These are phyloP conservation scores for Chrysoporthe puriensis DNA, from an alignment of 2,329 filamentous ascomycete species.

Conservation along the genomic window DNA sequence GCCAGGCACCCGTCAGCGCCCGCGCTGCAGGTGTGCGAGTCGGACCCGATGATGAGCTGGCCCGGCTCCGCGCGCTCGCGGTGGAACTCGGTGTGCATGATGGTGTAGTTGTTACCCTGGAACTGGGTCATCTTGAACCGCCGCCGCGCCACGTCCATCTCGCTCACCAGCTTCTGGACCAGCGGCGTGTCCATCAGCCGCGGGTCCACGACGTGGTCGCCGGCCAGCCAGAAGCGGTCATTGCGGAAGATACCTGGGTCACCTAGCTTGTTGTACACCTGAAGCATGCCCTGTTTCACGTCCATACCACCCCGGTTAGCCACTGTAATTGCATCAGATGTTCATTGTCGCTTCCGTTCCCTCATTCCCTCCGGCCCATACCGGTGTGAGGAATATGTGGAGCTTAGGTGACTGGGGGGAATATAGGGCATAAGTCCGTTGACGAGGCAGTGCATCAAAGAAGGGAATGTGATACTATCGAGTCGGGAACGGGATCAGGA, in stretches of 20 bases:
- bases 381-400: too few relatives aligned
- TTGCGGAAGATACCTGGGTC: slow-evolving; percentile 51
- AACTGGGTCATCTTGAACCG: slow-evolving; percentile 49
- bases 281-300: slow-evolving; percentile 42
- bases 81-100: slow-evolving; percentile 46
- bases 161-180: slow-evolving; percentile 41
- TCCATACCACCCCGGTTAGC: too few relatives aligned
- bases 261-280: slow-evolving; percentile 42
- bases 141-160: slow-evolving; percentile 41
- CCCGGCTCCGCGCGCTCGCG: slow-evolving; percentile 44
- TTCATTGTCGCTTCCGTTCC: too few relatives aligned
- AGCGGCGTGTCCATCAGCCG: too few relatives aligned
- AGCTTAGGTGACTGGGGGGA: too few relatives aligned
- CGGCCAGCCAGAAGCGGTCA: slow-evolving; percentile 54
- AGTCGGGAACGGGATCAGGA: too few relatives aligned
- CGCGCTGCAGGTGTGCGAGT: slow-evolving; percentile 45
- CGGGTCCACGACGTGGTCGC: slow-evolving; percentile 53
- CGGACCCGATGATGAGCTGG: slow-evolving; percentile 43
- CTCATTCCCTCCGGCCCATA: too few relatives aligned
- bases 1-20: slow-evolving; percentile 42
- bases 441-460: too few relatives aligned
- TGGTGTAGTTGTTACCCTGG: slow-evolving; percentile 44
- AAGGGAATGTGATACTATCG: too few relatives aligned
- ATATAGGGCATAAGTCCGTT: too few relatives aligned
- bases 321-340: too few relatives aligned